Base-by-base conservation (phyloP, 202 grass and related monocot species). In the Setaria viridis region DNA sequence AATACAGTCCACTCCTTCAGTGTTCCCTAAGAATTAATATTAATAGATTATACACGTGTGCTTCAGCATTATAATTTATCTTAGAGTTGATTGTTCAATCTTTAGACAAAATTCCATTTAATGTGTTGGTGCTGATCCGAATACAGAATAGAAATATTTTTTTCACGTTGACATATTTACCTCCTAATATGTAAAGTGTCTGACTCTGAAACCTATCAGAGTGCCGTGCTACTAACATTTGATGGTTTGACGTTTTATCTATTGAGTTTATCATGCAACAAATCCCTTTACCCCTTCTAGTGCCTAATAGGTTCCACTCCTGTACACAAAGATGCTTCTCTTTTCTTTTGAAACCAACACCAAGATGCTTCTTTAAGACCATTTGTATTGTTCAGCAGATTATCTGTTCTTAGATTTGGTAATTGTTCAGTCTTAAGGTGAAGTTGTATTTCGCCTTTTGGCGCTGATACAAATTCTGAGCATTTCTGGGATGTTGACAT, bases 81-180 rank as follows among this genome's bases (percentile, higher is more conserved):
- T 47, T 48, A 14, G 30, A 74, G 43, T 74, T 74, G 20, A 41
- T 85, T 62, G 42, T 62, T 70, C 5, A 60, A 50, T 85, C 50
- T 70, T 47, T 4, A 77, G 17, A 71, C 30, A 21, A 62, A 50
- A 69, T 68, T 85, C 51, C 39, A 37, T 57, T 77, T 68, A 11
- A 12, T 65, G 17, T 59, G 37, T 58, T 77, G 16, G 50, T 58
- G 37, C 48, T 85, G 50, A 67, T 42, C 41, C 9, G 39, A 69
- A 77, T 85, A 49, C 9, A 51, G 42, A 83, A 73, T 29, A 59
- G 62, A 39, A 85, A 85, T 69, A 85, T 85, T 85, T 73, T 69
- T 69, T 21, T 77, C 11, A 33, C 15, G 29, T 47, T 77, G 21
- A 48, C 20, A 53, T 20, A 67, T 84, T 76, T 76, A 9, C 47